Evolutionary conservation across 2,329 filamentous ascomycete species (phyloP).

Genomic region (Chaetomium globosum): DNA sequence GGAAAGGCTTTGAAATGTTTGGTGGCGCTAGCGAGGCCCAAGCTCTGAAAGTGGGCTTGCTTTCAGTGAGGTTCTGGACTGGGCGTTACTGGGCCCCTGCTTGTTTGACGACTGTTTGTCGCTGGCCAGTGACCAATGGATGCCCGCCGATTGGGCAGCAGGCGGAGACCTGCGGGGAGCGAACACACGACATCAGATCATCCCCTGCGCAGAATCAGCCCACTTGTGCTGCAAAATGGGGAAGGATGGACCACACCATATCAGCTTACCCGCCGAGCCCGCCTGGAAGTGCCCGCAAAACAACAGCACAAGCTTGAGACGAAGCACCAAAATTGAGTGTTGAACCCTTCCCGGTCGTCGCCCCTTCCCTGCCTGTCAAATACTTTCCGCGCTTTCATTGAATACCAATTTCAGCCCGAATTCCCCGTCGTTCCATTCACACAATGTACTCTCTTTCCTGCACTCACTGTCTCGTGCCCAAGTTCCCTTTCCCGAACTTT

Average conservation of each 20-base stretch:
- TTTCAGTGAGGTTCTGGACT: constrained; percentile 33
- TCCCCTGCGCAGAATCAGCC: constrained; percentile 36
- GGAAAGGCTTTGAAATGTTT: not conserved
- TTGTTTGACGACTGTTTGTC: constrained; percentile 27
- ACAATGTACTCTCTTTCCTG: constrained; percentile 14
- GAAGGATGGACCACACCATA: constrained; percentile 23
- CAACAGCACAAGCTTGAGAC: not conserved
- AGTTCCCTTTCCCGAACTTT: constrained; percentile 1
- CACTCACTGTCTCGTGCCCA: constrained; percentile 1
- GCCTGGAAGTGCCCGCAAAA: constrained; percentile 1
- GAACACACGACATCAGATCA: constrained; percentile 36
- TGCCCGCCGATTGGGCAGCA: not conserved
- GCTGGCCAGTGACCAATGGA: constrained; percentile 28
- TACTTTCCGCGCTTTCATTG: not conserved
- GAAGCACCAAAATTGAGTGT: not conserved
- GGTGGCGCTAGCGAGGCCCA: constrained; percentile 32
- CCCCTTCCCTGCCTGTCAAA: not conserved
- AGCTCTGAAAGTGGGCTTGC: constrained; percentile 28
- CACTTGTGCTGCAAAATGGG: constrained; percentile 28
- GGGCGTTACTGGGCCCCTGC: not conserved
- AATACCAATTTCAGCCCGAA: not conserved
- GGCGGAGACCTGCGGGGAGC: constrained; percentile 20
- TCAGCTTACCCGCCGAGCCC: not conserved
- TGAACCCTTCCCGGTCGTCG: not conserved
- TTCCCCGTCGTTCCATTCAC: not conserved